Evolutionary conservation across 2,329 filamentous ascomycete genomes (phyloP).

Genomic region (Neonectria punicea): DNA sequence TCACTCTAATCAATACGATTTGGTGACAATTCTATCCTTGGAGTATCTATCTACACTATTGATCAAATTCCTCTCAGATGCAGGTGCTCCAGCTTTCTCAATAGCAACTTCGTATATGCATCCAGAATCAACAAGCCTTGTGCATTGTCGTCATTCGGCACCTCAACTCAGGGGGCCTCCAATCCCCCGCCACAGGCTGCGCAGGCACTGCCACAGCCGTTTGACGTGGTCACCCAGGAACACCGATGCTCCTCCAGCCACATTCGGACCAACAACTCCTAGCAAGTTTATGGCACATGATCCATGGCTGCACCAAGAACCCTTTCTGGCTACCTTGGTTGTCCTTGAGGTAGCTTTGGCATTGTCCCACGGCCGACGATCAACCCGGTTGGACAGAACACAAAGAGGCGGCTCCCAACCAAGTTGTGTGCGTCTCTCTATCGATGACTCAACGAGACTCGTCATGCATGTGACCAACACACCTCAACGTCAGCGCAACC

Average conservation of each 20-base stretch:
- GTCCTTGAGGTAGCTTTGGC: not conserved
- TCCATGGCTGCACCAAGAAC: not conserved
- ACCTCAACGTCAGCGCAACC: slow-evolving; percentile 15
- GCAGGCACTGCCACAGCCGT: slow-evolving; percentile 15
- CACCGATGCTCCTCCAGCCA: slow-evolving; percentile 9
- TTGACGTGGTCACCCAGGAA: slow-evolving; percentile 1
- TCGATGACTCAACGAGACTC: not conserved
- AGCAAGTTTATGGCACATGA: not conserved
- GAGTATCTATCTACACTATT: not conserved
- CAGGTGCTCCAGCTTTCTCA: not conserved
- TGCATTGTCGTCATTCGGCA: not conserved
- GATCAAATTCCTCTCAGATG: not conserved
- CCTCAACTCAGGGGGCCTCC: not conserved
- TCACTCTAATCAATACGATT: too few relatives aligned
- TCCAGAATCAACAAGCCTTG: not conserved
- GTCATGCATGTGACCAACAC: slow-evolving; percentile 19
- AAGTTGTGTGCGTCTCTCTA: not conserved
- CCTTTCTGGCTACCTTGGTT: not conserved
- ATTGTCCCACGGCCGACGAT: not conserved
- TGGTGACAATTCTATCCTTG: not conserved
- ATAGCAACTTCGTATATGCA: not conserved
- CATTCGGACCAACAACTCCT: not conserved
- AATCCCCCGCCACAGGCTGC: not conserved
- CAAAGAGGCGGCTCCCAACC: not conserved
- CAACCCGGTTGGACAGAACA: not conserved